These are phyloP conservation scores for Kwoniella sp. DNA, from an alignment of 768 basidiomycete genomes.

Conservation along the genomic window DNA sequence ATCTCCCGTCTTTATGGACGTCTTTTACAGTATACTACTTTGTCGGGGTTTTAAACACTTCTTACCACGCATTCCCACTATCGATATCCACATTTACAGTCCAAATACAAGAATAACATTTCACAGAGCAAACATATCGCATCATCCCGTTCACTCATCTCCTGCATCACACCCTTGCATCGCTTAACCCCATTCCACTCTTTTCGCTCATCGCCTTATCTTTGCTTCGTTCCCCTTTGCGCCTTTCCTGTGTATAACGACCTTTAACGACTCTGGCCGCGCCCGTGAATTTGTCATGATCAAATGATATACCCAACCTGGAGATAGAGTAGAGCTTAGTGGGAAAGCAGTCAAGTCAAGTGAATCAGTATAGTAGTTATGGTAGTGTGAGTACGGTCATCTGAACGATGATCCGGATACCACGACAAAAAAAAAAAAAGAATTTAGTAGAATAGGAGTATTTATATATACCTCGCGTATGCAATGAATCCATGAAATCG, in stretches of 20 bases:
- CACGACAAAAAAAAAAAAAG: neutral
- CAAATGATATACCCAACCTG: too few species aligned
- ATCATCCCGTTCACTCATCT: too few species aligned
- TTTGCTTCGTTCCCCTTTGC: neutral
- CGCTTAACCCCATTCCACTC: too few species aligned
- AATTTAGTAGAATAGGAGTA: neutral
- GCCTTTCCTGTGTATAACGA: slow-evolving; percentile 8
- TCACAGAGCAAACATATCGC: too few species aligned
- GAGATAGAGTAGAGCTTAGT: neutral
- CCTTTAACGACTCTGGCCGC: neutral
- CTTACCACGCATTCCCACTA: too few species aligned
- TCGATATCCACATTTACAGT: too few species aligned
- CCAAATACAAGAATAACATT: too few species aligned
- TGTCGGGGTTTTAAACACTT: too few species aligned
- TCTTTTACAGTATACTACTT: too few species aligned
- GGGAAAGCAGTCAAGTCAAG: neutral
- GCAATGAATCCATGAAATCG: neutral
- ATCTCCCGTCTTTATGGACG: too few species aligned
- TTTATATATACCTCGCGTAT: neutral
- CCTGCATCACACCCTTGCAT: neutral
- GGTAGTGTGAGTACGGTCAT: too few species aligned
- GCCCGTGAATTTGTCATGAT: neutral
- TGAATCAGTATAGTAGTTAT: neutral
- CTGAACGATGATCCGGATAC: neutral
- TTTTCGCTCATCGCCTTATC: neutral